Base-by-base conservation (phyloP, 345 rosid species). In the Salix arbutifolia region DNA sequence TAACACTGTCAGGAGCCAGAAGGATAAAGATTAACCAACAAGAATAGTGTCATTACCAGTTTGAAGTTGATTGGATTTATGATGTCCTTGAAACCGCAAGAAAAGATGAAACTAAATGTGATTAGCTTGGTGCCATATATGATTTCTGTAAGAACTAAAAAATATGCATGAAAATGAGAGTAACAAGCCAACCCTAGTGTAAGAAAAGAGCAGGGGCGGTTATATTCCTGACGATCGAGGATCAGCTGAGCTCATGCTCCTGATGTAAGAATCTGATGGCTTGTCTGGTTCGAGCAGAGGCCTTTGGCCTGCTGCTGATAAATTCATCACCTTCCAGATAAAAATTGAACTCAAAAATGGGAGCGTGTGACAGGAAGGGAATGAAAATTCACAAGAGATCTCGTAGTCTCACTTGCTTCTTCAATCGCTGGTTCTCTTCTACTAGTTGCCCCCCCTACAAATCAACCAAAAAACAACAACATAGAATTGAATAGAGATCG, bases 391-490 rank as follows among this genome's bases (percentile, higher is more conserved):
- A 6, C 18, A 31, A 30, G 1, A 14, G 37, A 21, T 11, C 18
- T 30, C 52, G 35, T 26, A 44, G 11, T 50, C 56, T 50, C n/a
- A 81, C 86, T 62, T 12, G 79, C 28, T 81, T 62, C 74, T 75
- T 82, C 78, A 86, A 74, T 23, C 56, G 64, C 79, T 69, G 64
- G 71, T 83, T 86, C 71, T 79, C 84, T 72, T 81, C 83, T 72
- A 23, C 64, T 42, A 86, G 53, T 53, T 72, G 35, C 3, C n/a
- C 74, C 75, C 16, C 82, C 88, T 86, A 79, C 73, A 78, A 23
- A 64, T 71, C 18, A 71, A 44, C 50, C 37, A 37, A 52, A 75
- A 65, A 4, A n/a, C n/a, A n/a, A n/a, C 33, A 44, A 42, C 23
- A 2, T 35, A 48, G 13, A 38, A 23, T 2, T 50, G 48, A 50